Percentiles rank a stretch among this genome's conserved stretches.
phyloP scores from a whole-genome alignment of 257 asterid species.

The Ehretia macrophylla region DNA sequence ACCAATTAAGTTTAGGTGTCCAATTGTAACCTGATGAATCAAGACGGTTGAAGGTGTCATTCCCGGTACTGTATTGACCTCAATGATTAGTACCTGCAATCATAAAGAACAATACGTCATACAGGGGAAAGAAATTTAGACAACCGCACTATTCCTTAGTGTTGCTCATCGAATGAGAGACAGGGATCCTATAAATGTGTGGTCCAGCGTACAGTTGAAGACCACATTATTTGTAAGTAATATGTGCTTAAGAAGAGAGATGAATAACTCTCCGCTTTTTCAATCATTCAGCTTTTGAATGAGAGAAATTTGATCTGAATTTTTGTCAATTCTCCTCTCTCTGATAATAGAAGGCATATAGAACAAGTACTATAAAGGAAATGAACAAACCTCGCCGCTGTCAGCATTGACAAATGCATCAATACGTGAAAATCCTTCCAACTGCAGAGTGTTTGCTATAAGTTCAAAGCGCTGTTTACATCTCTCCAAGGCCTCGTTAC shows the following conservation, averaged over 20 bases:
- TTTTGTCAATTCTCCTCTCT: neutral
- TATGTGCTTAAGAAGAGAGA: neutral
- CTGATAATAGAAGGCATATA: neutral
- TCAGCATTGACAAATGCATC: constrained; percentile 86
- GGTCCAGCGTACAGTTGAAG: too few relatives aligned
- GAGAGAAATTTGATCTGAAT: too few relatives aligned
- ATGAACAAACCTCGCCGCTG: constrained; percentile 65
- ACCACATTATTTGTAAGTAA: too few relatives aligned
- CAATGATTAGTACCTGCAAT: constrained; percentile 71
- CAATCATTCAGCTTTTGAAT: neutral
- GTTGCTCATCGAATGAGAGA: too few relatives aligned
- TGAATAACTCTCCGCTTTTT: neutral
- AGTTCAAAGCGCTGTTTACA: constrained; percentile 66
- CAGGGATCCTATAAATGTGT: too few relatives aligned
- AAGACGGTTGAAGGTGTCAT: constrained; percentile 94
- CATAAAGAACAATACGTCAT: neutral
- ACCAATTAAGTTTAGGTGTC: neutral
- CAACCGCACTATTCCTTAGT: neutral
- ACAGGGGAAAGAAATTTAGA: neutral
- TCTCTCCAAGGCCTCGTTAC: constrained; percentile 52
- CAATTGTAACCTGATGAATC: constrained; percentile 67
- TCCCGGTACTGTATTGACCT: constrained; percentile 89
- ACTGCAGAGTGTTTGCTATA: constrained; percentile 68
- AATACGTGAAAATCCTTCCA: constrained; percentile 87
- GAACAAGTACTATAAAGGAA: neutral